Evolutionary conservation across 768 basidiomycete genomes (phyloP), one percentile per base, ranked within the genome.

Genomic region (Termitomyces sp.): DNA sequence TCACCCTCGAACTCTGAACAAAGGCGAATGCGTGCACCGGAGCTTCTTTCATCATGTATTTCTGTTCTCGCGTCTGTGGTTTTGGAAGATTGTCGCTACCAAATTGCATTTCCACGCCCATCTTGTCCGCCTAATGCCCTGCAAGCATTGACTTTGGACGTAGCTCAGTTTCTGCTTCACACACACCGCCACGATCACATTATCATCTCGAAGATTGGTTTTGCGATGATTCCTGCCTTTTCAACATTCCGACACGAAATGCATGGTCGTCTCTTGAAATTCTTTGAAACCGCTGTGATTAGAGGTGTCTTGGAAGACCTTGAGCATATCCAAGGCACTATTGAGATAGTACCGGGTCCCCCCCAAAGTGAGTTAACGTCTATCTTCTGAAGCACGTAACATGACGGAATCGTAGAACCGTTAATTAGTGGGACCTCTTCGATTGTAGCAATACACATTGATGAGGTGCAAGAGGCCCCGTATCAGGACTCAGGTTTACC

Each of bases 211-310:
- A 78, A 80, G 43, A 79, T 92, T 52, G 84, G 81, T 0, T 80
- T 85, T 53, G 84, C 85, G 16, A 70, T 91, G 53, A 78, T 92
- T n/a, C 88, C 87, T 6, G 86, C 88, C 0, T 86, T 94, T 60
- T 73, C 77, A 32, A 84, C 86, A 25, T 92, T 92, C 70, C 76
- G 69, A 5, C 65, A 69, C 17, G 80, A 78, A 58, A 88, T 91
- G 84, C 75, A 83, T 57, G 70, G 76, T 16, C 77, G 86, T 9
- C 68, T 93, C 8, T 72, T 91, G 42, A 70, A 72, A 2, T 90
- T 91, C 68, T 89, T 90, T 58, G 85, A 91, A 58, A 78, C 79
- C 25, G 73, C 75, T 19, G 70, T 89, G 27, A 62, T 91, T 8
- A 77, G 81, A 54, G 74, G 76, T 27, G 70, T 83, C 32, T 69